Evolutionary conservation across 805 yeast genomes (phyloP).

Genomic region (Myxozyma mucilagina): DNA sequence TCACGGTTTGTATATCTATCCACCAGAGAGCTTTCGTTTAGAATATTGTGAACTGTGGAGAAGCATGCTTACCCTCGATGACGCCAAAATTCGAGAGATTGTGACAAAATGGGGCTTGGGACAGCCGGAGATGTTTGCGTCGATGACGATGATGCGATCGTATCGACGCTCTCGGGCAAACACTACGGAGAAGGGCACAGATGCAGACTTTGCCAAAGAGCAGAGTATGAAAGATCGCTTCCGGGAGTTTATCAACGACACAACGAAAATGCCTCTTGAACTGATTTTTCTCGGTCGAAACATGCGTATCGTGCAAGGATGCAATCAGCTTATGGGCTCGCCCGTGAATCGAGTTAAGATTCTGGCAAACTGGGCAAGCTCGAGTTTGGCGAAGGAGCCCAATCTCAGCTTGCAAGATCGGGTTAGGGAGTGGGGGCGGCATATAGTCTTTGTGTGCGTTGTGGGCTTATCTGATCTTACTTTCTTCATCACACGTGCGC

Average conservation of each 20-base stretch:
- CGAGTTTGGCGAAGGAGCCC: constrained; percentile 17
- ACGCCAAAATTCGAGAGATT: constrained; percentile 49
- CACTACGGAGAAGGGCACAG: background rate
- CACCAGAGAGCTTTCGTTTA: constrained; percentile 51
- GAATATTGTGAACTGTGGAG: constrained; percentile 68
- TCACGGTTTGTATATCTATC: constrained; percentile 68
- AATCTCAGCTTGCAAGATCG: background rate
- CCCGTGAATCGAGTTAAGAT: constrained; percentile 73
- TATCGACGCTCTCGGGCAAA: constrained; percentile 23
- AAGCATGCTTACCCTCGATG: constrained; percentile 56
- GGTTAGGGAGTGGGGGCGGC: constrained; percentile 13
- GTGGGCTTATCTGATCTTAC: constrained; percentile 31
- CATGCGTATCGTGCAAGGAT: constrained; percentile 71
- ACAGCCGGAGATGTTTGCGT: constrained; percentile 60
- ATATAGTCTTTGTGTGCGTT: constrained; percentile 10
- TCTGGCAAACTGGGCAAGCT: constrained; percentile 57
- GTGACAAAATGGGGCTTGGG: constrained; percentile 69
- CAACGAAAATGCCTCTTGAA: constrained; percentile 65
- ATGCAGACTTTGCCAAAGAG: constrained; percentile 46
- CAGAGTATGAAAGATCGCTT: constrained; percentile 50
- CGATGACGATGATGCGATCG: constrained; percentile 55
- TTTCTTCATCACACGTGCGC: constrained; percentile 41
- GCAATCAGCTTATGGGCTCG: constrained; percentile 64
- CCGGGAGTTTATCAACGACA: constrained; percentile 58
- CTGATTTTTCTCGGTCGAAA: constrained; percentile 66